Conservation (phyloP, 768 basidiomycete genomes). For the Nevesoporus exiguus region DNA sequence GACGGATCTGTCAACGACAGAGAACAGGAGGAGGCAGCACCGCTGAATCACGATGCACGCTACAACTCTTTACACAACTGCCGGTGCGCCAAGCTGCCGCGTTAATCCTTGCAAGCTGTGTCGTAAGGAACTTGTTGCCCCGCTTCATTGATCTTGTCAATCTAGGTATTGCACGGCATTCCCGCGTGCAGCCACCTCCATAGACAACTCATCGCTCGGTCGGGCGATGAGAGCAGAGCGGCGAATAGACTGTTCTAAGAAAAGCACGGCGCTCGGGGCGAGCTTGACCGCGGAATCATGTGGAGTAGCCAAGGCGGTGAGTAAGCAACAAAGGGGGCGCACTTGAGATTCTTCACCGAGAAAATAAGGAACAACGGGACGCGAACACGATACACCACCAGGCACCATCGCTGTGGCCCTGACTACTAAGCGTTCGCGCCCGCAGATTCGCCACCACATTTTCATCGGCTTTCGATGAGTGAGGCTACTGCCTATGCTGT, state of each 20-base stretch:
- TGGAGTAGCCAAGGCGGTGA: neutral
- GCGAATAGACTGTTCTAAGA: neutral
- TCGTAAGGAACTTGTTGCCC: neutral
- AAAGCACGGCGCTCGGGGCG: neutral
- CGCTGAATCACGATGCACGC: neutral
- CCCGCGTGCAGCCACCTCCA: neutral
- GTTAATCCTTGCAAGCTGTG: neutral
- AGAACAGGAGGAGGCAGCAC: neutral
- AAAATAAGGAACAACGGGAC: neutral
- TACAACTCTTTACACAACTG: neutral
- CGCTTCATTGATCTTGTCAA: neutral
- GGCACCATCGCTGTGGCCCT: neutral
- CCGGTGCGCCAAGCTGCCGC: neutral
- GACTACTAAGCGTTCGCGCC: neutral
- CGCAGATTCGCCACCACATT: neutral
- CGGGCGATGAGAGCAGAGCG: too few species aligned
- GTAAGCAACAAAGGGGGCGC: neutral
- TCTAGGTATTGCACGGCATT: neutral
- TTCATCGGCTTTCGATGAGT: neutral
- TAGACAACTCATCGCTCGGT: neutral
- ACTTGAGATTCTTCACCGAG: neutral
- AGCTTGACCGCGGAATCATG: neutral
- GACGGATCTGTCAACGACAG: neutral
- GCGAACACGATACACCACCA: neutral
- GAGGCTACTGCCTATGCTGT: neutral